Evolutionary conservation across 495 filamentous ascomycete species (phyloP), one percentile per base, ranked within the genome.

Genomic region (Penicillium diatomitis): DNA sequence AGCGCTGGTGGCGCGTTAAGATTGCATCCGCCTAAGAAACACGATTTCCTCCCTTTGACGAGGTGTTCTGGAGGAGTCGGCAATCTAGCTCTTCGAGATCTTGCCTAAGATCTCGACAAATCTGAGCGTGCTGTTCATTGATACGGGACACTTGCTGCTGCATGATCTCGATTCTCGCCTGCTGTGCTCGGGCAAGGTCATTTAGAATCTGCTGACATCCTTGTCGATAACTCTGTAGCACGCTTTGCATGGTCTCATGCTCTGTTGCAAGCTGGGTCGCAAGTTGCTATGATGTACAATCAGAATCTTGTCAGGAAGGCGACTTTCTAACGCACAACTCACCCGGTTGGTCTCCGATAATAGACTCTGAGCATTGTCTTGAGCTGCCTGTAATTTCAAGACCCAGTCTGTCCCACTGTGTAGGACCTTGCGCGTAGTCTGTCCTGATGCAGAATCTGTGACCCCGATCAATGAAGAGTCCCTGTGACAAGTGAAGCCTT

Each of bases 161-260:
- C 33, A 65, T 67, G 8, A 69, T 20, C 35, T 52, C 50, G 44
- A 70, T 63, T 3, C 65, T 61, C 33, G 53, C 57, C 45, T 64
- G 53, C 8, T 72, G 69, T 6, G 58, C 63, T 30, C 54, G 43
- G 46, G 60, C 58, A 7, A 72, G 48, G 37, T 60, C 57, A 41
- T 67, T 62, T n/a, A 72, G 56, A 11, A 66, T 61, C 6, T 40
- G 53, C 51, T 65, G 38, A 46, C 68, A 70, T 28, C 63, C 60
- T 41, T 60, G 45, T 30, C 56, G 67, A 47, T 63, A 70, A 12
- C 49, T 54, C 9, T 65, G 60, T 32, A 72, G 41, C 6, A 66
- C 57, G 11, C 58, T 41, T 4, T 38, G 53, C 8, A 69, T 57
- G n/a, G 53, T 58, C 10, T 55, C 51, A 11, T 57, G 61, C 50